Evolutionary conservation across 2,329 filamentous ascomycete species (phyloP).

Genomic region (Colletotrichum cereale): DNA sequence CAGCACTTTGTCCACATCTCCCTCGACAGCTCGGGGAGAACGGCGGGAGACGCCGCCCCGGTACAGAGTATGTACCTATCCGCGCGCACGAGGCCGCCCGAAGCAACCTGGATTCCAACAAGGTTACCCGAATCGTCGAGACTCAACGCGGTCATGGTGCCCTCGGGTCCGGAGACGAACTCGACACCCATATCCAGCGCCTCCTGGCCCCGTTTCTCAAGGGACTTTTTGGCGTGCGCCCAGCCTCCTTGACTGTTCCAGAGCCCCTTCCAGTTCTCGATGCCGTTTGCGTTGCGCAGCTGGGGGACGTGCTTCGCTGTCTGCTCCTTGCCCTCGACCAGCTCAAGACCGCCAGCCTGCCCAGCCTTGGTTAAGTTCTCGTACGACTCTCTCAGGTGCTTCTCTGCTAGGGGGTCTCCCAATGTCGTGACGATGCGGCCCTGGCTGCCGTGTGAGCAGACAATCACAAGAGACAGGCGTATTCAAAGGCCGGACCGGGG

Average conservation of each 20-base stretch:
- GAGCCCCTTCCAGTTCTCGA: conserved; percentile 34
- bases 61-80: conserved; percentile 29
- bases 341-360: conserved; percentile 8
- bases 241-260: conserved; percentile 38
- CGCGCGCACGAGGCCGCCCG: conserved; percentile 14
- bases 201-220: conserved; percentile 24
- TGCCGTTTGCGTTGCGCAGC: conserved; percentile 22
- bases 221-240: conserved; percentile 18
- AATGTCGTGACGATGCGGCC: conserved; percentile 38
- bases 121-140: conserved; percentile 1
- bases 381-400: conserved; percentile 37
- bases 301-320: conserved; percentile 31
- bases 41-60: conserved; percentile 26
- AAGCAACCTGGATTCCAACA: conserved; percentile 27
- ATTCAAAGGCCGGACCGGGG: not conserved
- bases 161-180: conserved; percentile 21
- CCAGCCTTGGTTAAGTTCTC: conserved; percentile 31
- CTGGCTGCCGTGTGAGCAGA: conserved; percentile 3
- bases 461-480: not conserved
- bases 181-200: conserved; percentile 10
- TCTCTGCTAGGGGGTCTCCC: conserved; percentile 24
- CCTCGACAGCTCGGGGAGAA: conserved; percentile 22
- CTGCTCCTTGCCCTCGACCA: conserved; percentile 29
- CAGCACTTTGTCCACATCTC: conserved; percentile 36
- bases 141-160: conserved; percentile 26